Evolutionary conservation across 2,329 filamentous ascomycete genomes (phyloP), one percentile per base, ranked within the genome.

Genomic region (Pseudogymnoascus sp.): DNA sequence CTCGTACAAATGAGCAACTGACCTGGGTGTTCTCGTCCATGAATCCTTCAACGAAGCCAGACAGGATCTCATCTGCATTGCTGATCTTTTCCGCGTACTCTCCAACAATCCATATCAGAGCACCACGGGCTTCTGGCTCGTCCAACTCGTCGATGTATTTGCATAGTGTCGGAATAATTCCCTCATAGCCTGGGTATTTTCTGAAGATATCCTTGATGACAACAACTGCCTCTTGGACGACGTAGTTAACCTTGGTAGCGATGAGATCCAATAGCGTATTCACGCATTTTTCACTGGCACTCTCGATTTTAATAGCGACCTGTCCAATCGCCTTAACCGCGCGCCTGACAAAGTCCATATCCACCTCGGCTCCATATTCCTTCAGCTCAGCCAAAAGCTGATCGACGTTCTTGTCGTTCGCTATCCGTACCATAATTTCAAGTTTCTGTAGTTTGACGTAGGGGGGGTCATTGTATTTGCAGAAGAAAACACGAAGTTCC

Each of bases 81-180:
- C 85, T 96, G 71, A 99, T 99, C 81, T 99, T 99, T 78, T 99
- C 94, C 0, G 94, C 94, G 72, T 99, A 99, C 74, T 99, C 94
- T 67, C 94, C 94, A 5, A 99, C 93, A 67, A 99, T 97, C 94
- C 94, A 99, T 70, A 99, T 97, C 63, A 99, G 78, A 20, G 93
- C 89, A 2, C 89, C 92, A 70, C 94, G 82, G 6, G 94, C 94
- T 69, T 92, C 87, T 1, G 93, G 92, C 74, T 99, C 94, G 71
- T 99, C 94, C 66, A 99, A 76, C 68, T 99, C 94, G 69, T 99
- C 94, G 64, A 99, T 97, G 71, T 96, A 91, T 74, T 97, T 86
- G 78, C 95, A 99, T 12, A 99, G 81, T 0, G 92, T 96, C 2
- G 93, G 93, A 68, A 99, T 99, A 67, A 99, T 96, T 28, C 92